Evolutionary conservation across 805 yeast species (phyloP), one percentile per base, ranked within the genome.

Genomic region (Starmerella stigmatis): DNA sequence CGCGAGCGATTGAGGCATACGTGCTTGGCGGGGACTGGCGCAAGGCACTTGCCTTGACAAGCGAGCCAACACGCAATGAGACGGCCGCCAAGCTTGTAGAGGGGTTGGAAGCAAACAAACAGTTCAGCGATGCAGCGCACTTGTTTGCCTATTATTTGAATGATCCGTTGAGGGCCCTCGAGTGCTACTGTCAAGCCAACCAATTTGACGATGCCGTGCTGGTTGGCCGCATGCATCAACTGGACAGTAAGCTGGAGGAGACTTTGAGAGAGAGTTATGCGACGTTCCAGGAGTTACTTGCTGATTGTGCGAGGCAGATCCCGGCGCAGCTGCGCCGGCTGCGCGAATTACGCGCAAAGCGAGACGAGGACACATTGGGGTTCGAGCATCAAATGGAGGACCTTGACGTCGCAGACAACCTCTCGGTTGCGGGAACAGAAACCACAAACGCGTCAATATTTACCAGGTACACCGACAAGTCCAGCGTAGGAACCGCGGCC

Each of bases 381-480:
- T 89, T 85, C 59, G 88, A 80, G 59, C 94, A 92, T 12, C 36
- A 39, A 73, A 29, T 37, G 36, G 43, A 41, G n/a, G 49, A 37
- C n/a, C 39, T 69, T 32, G 79, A 69, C 23, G 76, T 84, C 12
- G 88, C 95, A 1, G 99, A 92, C 62, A 84, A 88, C 60, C 92
- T 92, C 9, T 88, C 97, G 0, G 74, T 92, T 52, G 97, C 96
- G 0, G 92, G 94, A 1, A 82, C 95, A 0, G 96, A 86, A 61
- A 85, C 96, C 0, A 84, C 94, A 0, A 81, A 84, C 23, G 94
- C 89, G 30, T 86, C 97, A 0, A 85, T 88, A 62, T 84, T 86
- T 67, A 92, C 99, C 1, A 74, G 94, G 60, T 92, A 92, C 63
- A 92, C 98, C 0, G 98, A 97, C 52, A 88, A 89, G 64, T 45